Conservation (phyloP, 108 stramenopile species). For the Epithemia pelagica region DNA sequence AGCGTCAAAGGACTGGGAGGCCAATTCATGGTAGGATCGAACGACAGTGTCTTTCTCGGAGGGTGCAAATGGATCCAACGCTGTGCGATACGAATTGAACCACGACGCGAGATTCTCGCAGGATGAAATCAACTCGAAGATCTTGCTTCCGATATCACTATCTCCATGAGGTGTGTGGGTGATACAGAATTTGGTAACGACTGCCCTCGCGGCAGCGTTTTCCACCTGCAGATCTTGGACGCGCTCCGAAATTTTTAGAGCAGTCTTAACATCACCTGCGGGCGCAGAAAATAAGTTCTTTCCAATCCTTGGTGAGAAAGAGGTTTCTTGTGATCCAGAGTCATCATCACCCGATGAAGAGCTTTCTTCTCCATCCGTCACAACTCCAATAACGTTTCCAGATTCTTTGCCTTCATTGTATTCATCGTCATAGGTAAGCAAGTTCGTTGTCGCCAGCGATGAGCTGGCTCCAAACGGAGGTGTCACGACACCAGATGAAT, state of each 20-base stretch:
- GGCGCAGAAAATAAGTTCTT: neutral
- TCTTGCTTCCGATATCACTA: conserved; percentile 18
- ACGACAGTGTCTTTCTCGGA: neutral
- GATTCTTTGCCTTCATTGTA: conserved; percentile 2
- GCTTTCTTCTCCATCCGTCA: conserved; percentile 35
- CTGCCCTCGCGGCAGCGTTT: conserved; percentile 20
- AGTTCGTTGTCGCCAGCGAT: conserved; percentile 18
- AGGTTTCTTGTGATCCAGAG: neutral
- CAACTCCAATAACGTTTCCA: conserved; percentile 1
- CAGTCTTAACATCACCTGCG: neutral
- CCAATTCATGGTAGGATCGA: neutral
- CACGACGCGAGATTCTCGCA: conserved; percentile 30
- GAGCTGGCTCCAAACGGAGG: conserved; percentile 36
- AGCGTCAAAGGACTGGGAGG: neutral
- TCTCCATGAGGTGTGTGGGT: conserved; percentile 42
- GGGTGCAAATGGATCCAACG: conserved; percentile 33
- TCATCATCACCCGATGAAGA: neutral
- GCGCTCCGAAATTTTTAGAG: neutral
- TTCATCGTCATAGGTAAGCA: conserved; percentile 67
- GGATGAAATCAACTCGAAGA: conserved; percentile 28
- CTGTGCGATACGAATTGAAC: conserved; percentile 45
- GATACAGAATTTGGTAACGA: conserved; percentile 50
- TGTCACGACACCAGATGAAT: conserved; percentile 36
- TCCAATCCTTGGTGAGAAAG: neutral
- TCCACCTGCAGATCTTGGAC: neutral